Conservation (phyloP, 805 yeast genomes). For the Cyberlindnera mycetangii region DNA sequence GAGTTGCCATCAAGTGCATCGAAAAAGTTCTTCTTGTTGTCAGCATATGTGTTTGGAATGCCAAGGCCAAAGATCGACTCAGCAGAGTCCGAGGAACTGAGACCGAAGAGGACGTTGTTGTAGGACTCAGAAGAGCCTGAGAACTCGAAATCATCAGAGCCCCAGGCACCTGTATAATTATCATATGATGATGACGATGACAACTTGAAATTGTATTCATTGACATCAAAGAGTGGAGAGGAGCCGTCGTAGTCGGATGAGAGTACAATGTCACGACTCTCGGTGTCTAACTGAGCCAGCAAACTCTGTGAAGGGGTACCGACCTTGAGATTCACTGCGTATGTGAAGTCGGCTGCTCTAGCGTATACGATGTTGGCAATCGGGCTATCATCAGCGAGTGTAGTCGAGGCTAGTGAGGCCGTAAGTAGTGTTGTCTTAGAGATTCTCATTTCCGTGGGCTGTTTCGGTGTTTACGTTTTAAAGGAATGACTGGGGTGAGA, state of each 20-base stretch:
- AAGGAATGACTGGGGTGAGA: constrained; percentile 13
- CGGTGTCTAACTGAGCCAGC: constrained; percentile 11
- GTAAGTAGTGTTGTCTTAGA: not conserved
- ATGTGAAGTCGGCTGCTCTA: constrained; percentile 10
- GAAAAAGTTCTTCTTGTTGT: constrained; percentile 6
- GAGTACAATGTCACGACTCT: constrained; percentile 14
- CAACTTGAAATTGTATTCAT: constrained; percentile 6
- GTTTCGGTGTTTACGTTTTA: not conserved
- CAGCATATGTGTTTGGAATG: constrained; percentile 5
- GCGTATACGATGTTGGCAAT: constrained; percentile 12
- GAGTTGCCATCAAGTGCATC: constrained; percentile 1
- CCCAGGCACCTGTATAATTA: constrained; percentile 9
- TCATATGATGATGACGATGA: constrained; percentile 6
- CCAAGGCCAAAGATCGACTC: constrained; percentile 13
- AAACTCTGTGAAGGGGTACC: constrained; percentile 13
- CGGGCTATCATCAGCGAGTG: constrained; percentile 1
- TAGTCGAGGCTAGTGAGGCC: not conserved
- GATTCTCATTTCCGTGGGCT: not conserved
- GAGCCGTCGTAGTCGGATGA: constrained; percentile 5
- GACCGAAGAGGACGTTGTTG: constrained; percentile 11
- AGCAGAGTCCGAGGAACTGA: constrained; percentile 1
- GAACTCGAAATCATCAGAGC: constrained; percentile 11
- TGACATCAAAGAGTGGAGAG: not conserved
- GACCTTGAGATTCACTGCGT: constrained; percentile 10
- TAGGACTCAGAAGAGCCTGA: constrained; percentile 6